Base-by-base conservation (phyloP, 306 rosid species). In the Gastrolobium villosum region DNA sequence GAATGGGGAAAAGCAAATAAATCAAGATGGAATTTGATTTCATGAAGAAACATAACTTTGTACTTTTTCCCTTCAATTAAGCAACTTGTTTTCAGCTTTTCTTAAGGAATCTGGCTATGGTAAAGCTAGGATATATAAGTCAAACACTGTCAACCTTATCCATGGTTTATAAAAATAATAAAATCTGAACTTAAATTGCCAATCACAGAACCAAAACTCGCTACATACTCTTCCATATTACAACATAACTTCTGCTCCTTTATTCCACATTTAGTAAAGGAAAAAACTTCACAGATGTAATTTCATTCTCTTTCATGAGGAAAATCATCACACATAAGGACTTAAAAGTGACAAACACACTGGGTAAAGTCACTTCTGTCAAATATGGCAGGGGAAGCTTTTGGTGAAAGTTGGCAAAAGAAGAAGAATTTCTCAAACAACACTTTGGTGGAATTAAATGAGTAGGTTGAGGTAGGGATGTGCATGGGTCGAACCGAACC, bases 1-100 rank as follows among this genome's bases (percentile, higher is more conserved):
- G 54, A 53, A 71, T 73, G 6, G 10, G 64, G 34, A 7, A 50
- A 57, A 66, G 52, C 35, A 63, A 70, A 62, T 53, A 36, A 64
- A 45, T 63, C 26, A 45, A 64, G 4, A 60, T 74, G 14, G n/a
- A 13, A 34, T n/a, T n/a, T n/a, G n/a, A n/a, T n/a, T n/a, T 36
- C 36, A 49, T 74, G 6, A 41, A 40, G 26, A 43, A 31, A 56
- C 55, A 73, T 6, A 10, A 72, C 4, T 4, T 39, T 72, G 41
- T 41, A 8, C 66, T 43, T n/a, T 20, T 9, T 37, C 39, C 64
- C 9, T 41, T 70, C 75, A 49, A n/a, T 13, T 14, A 49, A 35
- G 9, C 49, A 50, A 10, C 57, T 6, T 31, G 30, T 46, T 45
- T 31, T 67, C n/a, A 13, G 30, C 31, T 46, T 46, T 35, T 35